Base-by-base conservation (phyloP, 768 basidiomycete species). In the Phaffia australis region DNA sequence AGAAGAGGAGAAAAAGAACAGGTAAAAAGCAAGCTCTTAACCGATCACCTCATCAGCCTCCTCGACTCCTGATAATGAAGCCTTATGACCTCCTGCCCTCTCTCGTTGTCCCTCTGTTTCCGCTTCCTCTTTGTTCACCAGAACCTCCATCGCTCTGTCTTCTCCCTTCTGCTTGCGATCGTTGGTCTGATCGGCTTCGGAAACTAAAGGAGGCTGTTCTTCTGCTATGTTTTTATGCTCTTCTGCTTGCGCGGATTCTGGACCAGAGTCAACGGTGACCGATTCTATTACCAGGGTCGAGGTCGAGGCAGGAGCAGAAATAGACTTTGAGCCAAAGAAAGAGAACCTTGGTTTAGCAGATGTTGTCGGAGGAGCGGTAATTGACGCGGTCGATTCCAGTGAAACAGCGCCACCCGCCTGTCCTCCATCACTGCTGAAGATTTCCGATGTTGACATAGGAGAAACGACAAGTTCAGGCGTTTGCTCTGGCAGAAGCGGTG, bases 301-400 rank as follows among this genome's bases (percentile, higher is more conserved):
- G 35, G 56, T 7, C 27, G n/a, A 32, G n/a, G 32, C 27, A 19
- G 56, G 6, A 19, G 7, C n/a, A 32, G 19, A 15, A 19, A 25
- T 6, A 25, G 56, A 57, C 19, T 25, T 29, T 19, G 56, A 57
- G 27, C 27, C 15, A 32, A 57, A 57, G 56, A 57, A 57, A 57
- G 56, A 57, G 16, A 57, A 57, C 56, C 23, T 21, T 29, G 56
- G 32, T 29, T 57, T 57, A 32, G 27, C 27, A 57, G 56, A 27
- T 21, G 56, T 6, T 25, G n/a, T 3, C 27, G 27, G 7, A 23
- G 19, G 19, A 19, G 56, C 6, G 19, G 56, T 14, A 29, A 6
- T 29, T 19, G 56, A 15, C 23, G 23, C 19, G 7, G 56, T 21
- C 27, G 18, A 19, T 2, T 19, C 19, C 18, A 16, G 27, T 14